A percentile compares a stretch with the other conserved stretches of the same genome.
Conservation (phyloP, 1,139 yeast genomes). For the Pichia sp. region DNA sequence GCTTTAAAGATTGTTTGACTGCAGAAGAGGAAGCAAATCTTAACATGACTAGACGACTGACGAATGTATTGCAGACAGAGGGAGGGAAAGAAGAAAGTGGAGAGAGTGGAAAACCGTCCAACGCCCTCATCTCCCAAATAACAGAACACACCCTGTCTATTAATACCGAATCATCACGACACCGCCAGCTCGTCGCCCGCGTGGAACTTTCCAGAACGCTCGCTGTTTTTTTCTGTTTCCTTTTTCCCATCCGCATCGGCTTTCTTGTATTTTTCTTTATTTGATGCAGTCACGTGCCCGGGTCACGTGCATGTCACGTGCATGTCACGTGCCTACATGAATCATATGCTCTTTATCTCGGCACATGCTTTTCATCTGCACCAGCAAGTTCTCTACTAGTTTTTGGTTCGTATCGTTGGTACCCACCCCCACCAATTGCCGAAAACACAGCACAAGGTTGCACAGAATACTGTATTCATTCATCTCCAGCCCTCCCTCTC, state of each 20-base stretch:
- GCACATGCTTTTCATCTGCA: no score
- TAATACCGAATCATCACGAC: no score
- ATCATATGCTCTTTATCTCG: constrained; percentile 16
- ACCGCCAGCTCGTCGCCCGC: no score
- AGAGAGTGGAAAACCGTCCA: not conserved
- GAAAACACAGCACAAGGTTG: constrained; percentile 46
- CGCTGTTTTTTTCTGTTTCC: no score
- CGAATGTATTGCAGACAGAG: no score
- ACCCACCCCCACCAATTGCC: constrained; percentile 44
- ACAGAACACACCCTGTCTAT: no score
- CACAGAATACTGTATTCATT: constrained; percentile 7
- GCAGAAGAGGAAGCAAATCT: constrained; percentile 48
- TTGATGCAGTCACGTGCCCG: no score
- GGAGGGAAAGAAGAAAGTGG: not conserved
- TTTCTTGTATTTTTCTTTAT: no score
- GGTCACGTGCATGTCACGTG: no score
- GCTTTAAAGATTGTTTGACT: constrained; percentile 17
- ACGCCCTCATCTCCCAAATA: no score
- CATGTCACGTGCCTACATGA: constrained; percentile 7
- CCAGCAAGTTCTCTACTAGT: constrained; percentile 41
- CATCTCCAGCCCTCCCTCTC: not conserved
- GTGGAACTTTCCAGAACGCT: no score
- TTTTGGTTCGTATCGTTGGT: constrained; percentile 48
- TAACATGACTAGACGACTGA: constrained; percentile 49
- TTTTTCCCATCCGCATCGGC: no score